Base-by-base conservation (phyloP, 441 rosid species). In the Omphalea diandra region DNA sequence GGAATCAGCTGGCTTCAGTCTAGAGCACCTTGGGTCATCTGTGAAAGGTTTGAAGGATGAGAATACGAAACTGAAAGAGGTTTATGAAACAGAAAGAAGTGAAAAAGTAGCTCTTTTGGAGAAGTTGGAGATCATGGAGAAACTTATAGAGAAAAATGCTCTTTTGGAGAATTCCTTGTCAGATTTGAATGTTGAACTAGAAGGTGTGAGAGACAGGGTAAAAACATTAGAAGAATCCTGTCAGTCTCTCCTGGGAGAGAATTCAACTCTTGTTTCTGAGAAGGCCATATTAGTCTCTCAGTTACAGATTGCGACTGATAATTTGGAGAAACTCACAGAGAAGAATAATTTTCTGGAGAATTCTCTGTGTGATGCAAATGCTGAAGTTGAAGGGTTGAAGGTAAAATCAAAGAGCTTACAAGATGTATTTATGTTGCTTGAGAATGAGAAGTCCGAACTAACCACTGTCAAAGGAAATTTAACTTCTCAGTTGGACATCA, bases 91-190 rank as follows among this genome's bases (percentile, higher is more conserved):
- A 71, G 92, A 83, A 62, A 79, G 67, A 62, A 75, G 50, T n/a
- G 90, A 90, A 85, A 95, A 86, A 49, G 74, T 50, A 31, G 81
- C 72, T 64, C 88, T 93, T 66, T 63, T 79, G 69, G 98, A 87
- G 84, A 90, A 93, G 83, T 76, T 92, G 81, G 85, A 69, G 55
- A 70, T 84, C 71, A 89, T 89, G 99, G 87, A 94, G 82, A 83
- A 84, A 57, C 96, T 94, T 72, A 71, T 80, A 63, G 86, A 88
- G 85, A 89, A 89, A 80, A 92, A 89, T 75, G 80, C 75, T 73
- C 88, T 95, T 62, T 70, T 84, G 61, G 99, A 92, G 89, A 90
- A 90, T 73, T 95, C 95, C 58, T 84, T 95, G 59, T 78, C 93
- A 53, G 95, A 85, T 79, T 77, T 95, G 87, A 93, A 87, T 72